These are phyloP conservation scores for Penicillium sp. DNA, from an alignment of 2,329 filamentous ascomycete species.

Conservation along the genomic window DNA sequence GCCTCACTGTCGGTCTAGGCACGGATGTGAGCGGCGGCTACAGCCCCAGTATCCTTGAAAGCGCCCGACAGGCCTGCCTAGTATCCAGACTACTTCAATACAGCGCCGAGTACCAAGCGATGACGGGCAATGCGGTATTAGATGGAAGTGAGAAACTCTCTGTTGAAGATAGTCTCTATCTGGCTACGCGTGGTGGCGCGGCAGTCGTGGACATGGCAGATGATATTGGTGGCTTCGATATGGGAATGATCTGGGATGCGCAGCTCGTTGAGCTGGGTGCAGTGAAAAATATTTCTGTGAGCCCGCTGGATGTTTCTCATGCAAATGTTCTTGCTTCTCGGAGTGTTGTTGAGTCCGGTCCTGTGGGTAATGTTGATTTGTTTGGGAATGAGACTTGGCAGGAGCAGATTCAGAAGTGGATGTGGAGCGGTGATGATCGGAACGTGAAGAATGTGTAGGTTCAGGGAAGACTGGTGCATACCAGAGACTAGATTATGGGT, in stretches of 20 bases:
- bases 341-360: conserved; percentile 39
- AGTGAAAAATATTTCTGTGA: conserved; percentile 21
- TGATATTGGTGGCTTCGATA: conserved; percentile 75
- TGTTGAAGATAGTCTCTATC: conserved; percentile 82
- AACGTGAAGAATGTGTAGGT: conserved; percentile 92
- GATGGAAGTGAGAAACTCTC: conserved; percentile 63
- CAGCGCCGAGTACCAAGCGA: conserved; percentile 5
- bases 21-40: conserved; percentile 92
- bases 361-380: conserved; percentile 71
- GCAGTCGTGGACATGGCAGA: conserved; percentile 71
- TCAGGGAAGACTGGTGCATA: conserved; percentile 75
- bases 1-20: conserved; percentile 78
- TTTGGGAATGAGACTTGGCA: conserved; percentile 92
- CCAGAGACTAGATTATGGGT: background rate
- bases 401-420: conserved; percentile 87
- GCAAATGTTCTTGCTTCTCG: background rate
- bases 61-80: conserved; percentile 76
- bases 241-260: conserved; percentile 88
- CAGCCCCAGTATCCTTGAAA: conserved; percentile 74
- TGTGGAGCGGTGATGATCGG: conserved; percentile 88
- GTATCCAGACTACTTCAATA: conserved; percentile 64
- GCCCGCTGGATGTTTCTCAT: conserved; percentile 1
- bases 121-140: conserved; percentile 3
- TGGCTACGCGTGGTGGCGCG: conserved; percentile 87
- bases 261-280: conserved; percentile 72